Conservation (phyloP, 1,139 yeast genomes). For the Martiniozyma asiatica region DNA sequence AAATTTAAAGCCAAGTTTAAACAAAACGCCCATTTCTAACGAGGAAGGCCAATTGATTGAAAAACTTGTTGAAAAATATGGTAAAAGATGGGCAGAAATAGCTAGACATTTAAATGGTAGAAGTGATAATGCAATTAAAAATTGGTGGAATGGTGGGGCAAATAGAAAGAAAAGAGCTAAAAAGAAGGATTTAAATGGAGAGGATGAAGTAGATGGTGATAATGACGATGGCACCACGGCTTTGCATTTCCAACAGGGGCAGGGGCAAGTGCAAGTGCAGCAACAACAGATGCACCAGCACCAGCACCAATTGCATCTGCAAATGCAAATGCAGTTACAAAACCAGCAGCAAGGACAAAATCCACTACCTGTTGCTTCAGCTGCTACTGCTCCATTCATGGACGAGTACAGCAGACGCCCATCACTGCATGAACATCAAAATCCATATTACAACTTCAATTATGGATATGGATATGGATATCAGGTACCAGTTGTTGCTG, state of each 20-base stretch:
- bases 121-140: slow-evolving; percentile 82
- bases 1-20: slow-evolving; percentile 74
- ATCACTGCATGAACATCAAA: too few relatives aligned
- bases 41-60: slow-evolving; percentile 82
- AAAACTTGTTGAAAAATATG: slow-evolving; percentile 64
- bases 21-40: slow-evolving; percentile 69
- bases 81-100: slow-evolving; percentile 92
- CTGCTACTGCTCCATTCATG: too few relatives aligned
- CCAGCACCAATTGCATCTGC: slow-evolving; percentile 3
- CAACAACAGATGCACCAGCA: slow-evolving; percentile 1
- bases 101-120: slow-evolving; percentile 81
- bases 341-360: slow-evolving; percentile 2
- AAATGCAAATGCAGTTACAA: not conserved
- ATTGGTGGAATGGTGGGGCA: slow-evolving; percentile 96
- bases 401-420: too few relatives aligned
- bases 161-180: slow-evolving; percentile 56
- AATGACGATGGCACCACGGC: too few relatives aligned
- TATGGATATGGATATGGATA: too few relatives aligned
- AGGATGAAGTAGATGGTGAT: slow-evolving; percentile 1
- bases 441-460: too few relatives aligned
- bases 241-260: too few relatives aligned
- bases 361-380: too few relatives aligned
- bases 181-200: not conserved
- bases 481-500: too few relatives aligned
- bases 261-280: not conserved